These are phyloP conservation scores for Datura wrightii DNA, from an alignment of 257 asterid species.

Conservation along the genomic window DNA sequence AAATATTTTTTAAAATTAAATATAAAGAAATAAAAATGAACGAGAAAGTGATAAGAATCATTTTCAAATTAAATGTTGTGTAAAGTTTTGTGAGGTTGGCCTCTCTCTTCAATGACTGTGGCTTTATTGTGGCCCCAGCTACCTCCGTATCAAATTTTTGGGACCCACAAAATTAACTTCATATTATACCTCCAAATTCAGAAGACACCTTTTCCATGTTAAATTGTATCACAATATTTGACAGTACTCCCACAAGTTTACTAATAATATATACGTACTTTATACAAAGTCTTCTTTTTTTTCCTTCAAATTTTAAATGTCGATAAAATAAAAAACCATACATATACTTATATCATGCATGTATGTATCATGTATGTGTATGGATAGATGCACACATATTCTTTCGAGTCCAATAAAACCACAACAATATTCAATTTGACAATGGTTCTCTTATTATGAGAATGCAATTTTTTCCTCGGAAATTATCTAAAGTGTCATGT, in stretches of 20 bases:
- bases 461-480: no score
- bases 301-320: neutral
- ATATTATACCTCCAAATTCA: neutral
- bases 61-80: conserved; percentile 29
- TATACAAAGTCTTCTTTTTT: neutral
- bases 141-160: conserved; percentile 26
- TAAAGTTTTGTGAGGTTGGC: conserved; percentile 16
- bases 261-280: neutral
- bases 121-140: neutral
- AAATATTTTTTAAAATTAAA: no score
- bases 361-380: neutral
- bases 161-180: conserved; percentile 19
- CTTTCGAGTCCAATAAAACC: no score
- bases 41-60: no score
- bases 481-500: no score
- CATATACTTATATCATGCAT: neutral
- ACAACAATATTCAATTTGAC: no score
- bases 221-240: neutral
- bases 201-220: neutral
- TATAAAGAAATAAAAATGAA: no score
- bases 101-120: conserved; percentile 23
- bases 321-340: neutral
- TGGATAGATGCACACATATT: neutral
- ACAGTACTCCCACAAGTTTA: neutral
- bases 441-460: no score